phyloP scores from a whole-genome alignment of 345 rosid species.

The Combretum micranthum region DNA sequence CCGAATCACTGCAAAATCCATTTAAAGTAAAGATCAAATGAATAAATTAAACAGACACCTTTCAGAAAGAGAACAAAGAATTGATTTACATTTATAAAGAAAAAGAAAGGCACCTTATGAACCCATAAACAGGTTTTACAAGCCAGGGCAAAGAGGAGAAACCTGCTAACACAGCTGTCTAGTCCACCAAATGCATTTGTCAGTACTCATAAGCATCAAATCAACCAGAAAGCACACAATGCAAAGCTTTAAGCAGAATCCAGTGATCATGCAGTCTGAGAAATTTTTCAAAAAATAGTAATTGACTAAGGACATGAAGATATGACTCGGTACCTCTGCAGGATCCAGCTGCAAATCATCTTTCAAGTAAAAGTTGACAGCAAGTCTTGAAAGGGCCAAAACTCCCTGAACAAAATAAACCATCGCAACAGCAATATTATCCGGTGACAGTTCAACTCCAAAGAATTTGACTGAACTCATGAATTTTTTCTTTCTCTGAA shows the following conservation, averaged over 20 bases:
- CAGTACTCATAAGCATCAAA: constrained; percentile 26
- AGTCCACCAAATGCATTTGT: constrained; percentile 45
- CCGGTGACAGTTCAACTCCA: constrained; percentile 88
- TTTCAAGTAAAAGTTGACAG: constrained; percentile 87
- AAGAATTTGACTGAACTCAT: constrained; percentile 30
- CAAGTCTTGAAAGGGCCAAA: constrained; percentile 85
- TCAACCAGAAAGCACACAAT: neutral
- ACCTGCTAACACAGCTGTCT: constrained; percentile 96
- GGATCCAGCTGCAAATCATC: constrained; percentile 97
- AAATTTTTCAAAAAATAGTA: neutral
- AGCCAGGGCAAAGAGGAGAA: constrained; percentile 98
- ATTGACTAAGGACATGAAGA: neutral
- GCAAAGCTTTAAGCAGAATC: too few relatives aligned
- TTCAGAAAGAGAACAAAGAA: neutral
- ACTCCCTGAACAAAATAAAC: constrained; percentile 99
- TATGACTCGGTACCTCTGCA: constrained; percentile 65
- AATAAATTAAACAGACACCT: constrained; percentile 4
- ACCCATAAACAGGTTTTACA: constrained; percentile 86
- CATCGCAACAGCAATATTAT: constrained; percentile 90
- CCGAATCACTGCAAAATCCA: constrained; percentile 63
- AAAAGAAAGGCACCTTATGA: constrained; percentile 58
- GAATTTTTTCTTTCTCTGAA: constrained; percentile 29
- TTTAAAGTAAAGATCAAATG: constrained; percentile 7
- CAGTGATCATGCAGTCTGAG: neutral
- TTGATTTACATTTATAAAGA: neutral